Evolutionary conservation across 805 yeast species (phyloP), one percentile per base, ranked within the genome.

Genomic region (Myxozyma sirexii): DNA sequence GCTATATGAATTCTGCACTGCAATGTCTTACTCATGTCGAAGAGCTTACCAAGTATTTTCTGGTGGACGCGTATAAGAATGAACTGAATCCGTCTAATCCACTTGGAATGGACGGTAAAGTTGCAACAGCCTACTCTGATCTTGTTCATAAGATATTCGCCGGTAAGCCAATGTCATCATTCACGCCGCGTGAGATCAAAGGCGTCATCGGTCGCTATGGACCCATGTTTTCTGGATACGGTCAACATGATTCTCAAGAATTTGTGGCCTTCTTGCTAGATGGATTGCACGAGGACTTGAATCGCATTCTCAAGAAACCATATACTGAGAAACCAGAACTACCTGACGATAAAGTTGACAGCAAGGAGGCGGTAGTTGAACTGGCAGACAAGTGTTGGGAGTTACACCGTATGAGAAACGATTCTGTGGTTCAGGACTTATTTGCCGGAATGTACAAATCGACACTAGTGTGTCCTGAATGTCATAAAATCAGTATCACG

Each of bases 221-320:
- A 41, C 81, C 86, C 1, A 81, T 87, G 79, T 93, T 91, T 75
- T 82, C 86, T 0, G 96, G 90, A 1, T 86, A 85, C 66, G 84
- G 83, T 59, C 97, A 93, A 71, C 97, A 93, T 69, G 98, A 93
- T 71, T 88, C 97, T 1, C 97, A 92, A 71, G 98, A 93, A 71
- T 87, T 93, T 69, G 79, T 91, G 52, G 92, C 96, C 31, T 93
- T 88, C 79, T 73, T 93, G 33, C 77, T 93, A 27, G 97, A 93
- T 73, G 91, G 94, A 1, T 76, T 93, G 38, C 97, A 93, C 70
- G 97, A 93, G 72, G 98, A 93, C 74, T 77, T 93, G 64, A 94
- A 94, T 70, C 79, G 97, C 57, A 86, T 93, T 29, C 71, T 82
- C 7, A 76, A 87, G 38, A 94, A 94, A 70, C 98, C 98, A 0